Base-by-base conservation (phyloP, 2,329 filamentous ascomycete species). In the Bipolaris bicolor region DNA sequence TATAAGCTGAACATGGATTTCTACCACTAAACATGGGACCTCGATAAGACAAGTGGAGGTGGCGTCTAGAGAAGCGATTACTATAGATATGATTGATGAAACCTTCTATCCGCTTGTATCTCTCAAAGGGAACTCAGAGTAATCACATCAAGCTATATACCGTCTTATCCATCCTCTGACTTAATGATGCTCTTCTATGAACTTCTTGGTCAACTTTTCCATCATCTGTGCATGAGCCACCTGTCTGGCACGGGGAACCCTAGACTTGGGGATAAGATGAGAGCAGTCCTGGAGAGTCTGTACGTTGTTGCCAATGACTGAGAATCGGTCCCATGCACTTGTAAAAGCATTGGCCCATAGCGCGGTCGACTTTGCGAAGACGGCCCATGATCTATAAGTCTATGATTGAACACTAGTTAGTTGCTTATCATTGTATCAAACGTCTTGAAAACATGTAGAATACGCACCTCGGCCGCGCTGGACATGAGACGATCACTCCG, bases 231-330 rank as follows among this genome's bases (percentile, higher is more conserved):
- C 29, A 31, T 31, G 29, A 31, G 29, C 29, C 29, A 31, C 29
- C 29, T 13, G 10, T 31, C 29, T 31, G 10, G 10, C 29, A 11
- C 29, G 29, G 10, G 29, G 29, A 31, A 13, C 29, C 10, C 11
- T 13, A 3, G 29, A 31, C 10, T 31, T 31, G 10, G 29, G 29
- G 7, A 70, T 55, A 34, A 68, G 37, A 24, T 50, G 59, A 4
- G 68, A 68, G 52, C 67, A 71, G 18, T 71, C 68, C 7, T 58
- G 51, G 22, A 70, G 49, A 31, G 1, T 31, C 34, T 60, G 64
- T 1, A 58, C 63, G 29, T 69, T 61, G 13, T 66, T 71, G 1
- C 67, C 67, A 15, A 69, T 59, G 6, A 69, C 65, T 0, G 60
- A 46, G 18, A 70, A 67, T 1, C 64, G 51, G 7, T 67, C 57